Evolutionary conservation across 371 early-diverging fungal species (phyloP).

Genomic region (Homolaphlyctis polyrhiza): DNA sequence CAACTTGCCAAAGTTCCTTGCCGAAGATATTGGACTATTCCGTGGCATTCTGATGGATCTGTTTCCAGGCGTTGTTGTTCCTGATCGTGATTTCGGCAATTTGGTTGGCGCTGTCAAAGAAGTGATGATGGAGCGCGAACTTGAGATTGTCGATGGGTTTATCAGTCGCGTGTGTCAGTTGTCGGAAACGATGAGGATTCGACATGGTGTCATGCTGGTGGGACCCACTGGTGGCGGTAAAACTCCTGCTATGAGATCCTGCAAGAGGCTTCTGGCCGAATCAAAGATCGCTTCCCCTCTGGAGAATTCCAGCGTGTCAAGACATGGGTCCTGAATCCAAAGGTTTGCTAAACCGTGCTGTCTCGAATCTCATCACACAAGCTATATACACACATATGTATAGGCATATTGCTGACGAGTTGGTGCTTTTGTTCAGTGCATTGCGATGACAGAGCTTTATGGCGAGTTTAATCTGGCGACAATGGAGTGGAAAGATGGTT

Average conservation of each 20-base stretch:
- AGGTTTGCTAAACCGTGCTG: conserved; percentile 32
- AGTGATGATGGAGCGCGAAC: conserved; percentile 30
- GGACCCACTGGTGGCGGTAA: conserved; percentile 60
- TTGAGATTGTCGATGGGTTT: conserved; percentile 38
- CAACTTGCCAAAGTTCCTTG: conserved; percentile 54
- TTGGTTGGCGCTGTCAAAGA: conserved; percentile 35
- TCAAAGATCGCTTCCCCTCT: conserved; percentile 23
- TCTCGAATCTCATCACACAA: too few species aligned
- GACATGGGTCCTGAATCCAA: conserved; percentile 55
- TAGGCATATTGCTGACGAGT: neutral
- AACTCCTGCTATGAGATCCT: conserved; percentile 49
- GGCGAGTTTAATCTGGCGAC: conserved; percentile 56
- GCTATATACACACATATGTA: too few species aligned
- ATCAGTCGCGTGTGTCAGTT: conserved; percentile 46
- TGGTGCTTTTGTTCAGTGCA: conserved; percentile 27
- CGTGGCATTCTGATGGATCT: conserved; percentile 48
- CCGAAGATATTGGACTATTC: conserved; percentile 52
- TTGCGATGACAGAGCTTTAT: conserved; percentile 54
- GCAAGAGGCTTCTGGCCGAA: conserved; percentile 31
- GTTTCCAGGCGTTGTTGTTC: conserved; percentile 46
- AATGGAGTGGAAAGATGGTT: conserved; percentile 61
- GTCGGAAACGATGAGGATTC: conserved; percentile 49
- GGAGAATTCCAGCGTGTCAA: conserved; percentile 38
- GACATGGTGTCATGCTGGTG: conserved; percentile 59
- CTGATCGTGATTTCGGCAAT: conserved; percentile 41